phyloP scores from a whole-genome alignment of 2,329 filamentous ascomycete genomes.

The Cordyceps cateniannulata region DNA sequence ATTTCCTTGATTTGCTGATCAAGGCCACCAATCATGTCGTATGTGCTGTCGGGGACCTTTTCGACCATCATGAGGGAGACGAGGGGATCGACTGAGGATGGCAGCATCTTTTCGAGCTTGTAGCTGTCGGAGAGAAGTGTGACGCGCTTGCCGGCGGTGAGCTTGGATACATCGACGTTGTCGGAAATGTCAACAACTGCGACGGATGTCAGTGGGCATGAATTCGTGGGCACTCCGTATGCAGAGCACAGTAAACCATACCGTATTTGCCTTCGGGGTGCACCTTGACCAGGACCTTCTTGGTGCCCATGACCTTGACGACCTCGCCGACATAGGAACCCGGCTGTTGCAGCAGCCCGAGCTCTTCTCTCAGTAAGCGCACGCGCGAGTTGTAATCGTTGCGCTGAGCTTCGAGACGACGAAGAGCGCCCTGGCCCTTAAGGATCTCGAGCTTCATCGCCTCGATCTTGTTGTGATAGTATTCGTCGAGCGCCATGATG shows the following conservation, averaged over 20 bases:
- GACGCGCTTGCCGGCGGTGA: slow-evolving; percentile 95
- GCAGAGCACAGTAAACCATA: slow-evolving; percentile 36
- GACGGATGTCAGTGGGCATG: slow-evolving; percentile 7
- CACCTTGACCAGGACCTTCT: slow-evolving; percentile 98
- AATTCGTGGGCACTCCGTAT: background rate
- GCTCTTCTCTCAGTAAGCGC: slow-evolving; percentile 86
- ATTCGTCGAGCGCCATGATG: slow-evolving; percentile 97
- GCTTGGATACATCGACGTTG: slow-evolving; percentile 87
- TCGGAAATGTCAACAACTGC: slow-evolving; percentile 93
- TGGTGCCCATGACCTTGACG: slow-evolving; percentile 99
- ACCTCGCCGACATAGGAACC: slow-evolving; percentile 98
- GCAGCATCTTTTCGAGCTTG: slow-evolving; percentile 97
- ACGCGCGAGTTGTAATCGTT: slow-evolving; percentile 99
- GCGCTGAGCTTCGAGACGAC: slow-evolving; percentile 91
- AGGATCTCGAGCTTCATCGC: slow-evolving; percentile 99
- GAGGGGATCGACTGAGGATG: slow-evolving; percentile 94
- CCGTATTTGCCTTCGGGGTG: slow-evolving; percentile 99
- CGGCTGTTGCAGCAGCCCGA: slow-evolving; percentile 91
- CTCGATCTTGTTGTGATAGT: slow-evolving; percentile 99
- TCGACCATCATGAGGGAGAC: slow-evolving; percentile 99
- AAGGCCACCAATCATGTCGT: slow-evolving; percentile 99
- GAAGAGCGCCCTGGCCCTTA: slow-evolving; percentile 91
- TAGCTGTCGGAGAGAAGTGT: slow-evolving; percentile 95
- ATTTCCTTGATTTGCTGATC: slow-evolving; percentile 99
- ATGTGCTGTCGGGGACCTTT: slow-evolving; percentile 98